These are phyloP conservation scores for Quercus mongolica DNA, from an alignment of 306 rosid genomes.

Conservation along the genomic window DNA sequence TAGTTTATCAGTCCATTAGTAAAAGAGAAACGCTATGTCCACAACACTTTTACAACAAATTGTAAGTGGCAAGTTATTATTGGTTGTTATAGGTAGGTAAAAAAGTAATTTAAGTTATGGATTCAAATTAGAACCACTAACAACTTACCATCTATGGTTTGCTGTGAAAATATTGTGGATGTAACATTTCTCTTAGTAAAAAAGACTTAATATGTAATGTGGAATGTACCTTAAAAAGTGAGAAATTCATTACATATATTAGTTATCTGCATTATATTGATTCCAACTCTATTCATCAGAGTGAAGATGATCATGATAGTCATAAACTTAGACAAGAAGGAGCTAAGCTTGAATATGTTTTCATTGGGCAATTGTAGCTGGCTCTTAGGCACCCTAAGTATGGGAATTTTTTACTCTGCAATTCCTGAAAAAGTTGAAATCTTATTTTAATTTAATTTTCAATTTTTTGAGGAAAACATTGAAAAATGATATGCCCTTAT, in stretches of 20 bases:
- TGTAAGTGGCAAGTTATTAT: too few species aligned
- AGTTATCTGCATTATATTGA: background rate
- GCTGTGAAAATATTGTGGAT: too few species aligned
- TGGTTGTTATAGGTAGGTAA: too few species aligned
- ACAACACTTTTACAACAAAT: too few species aligned
- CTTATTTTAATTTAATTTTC: background rate
- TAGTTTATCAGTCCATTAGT: background rate
- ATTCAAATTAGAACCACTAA: too few species aligned
- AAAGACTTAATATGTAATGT: slow-evolving; percentile 1
- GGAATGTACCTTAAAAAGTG: background rate
- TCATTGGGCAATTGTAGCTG: background rate
- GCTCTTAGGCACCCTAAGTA: background rate
- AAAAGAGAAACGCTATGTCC: background rate
- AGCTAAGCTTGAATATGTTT: background rate
- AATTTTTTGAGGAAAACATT: too few species aligned
- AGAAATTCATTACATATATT: background rate
- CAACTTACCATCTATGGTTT: too few species aligned
- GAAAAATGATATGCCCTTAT: background rate
- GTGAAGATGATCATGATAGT: background rate
- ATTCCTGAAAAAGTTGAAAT: background rate
- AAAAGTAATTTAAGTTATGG: too few species aligned
- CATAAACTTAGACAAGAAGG: background rate
- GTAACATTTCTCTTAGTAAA: background rate
- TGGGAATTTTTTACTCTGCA: background rate
- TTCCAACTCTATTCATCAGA: background rate